These are phyloP conservation scores for Cubamyces lactineus DNA, from an alignment of 768 basidiomycete genomes.

Conservation along the genomic window DNA sequence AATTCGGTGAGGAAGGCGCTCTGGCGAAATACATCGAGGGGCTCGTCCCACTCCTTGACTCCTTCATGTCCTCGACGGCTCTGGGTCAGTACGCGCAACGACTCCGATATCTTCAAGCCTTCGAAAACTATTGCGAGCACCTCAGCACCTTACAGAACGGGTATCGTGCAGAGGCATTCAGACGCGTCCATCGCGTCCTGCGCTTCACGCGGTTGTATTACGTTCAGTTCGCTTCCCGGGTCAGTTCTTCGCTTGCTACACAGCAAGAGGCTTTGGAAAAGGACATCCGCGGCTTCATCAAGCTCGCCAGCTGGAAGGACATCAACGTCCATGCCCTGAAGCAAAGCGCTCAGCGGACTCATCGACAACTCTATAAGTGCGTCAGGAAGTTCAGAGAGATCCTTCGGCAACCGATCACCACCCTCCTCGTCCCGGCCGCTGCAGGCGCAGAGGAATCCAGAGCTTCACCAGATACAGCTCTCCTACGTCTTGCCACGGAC, in stretches of 20 bases:
- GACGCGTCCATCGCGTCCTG: slow-evolving; percentile 60
- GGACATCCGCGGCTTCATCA: slow-evolving; percentile 83
- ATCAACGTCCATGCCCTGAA: slow-evolving; percentile 92
- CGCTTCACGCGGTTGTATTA: slow-evolving; percentile 65
- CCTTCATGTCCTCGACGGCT: slow-evolving; percentile 75
- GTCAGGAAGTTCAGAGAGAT: slow-evolving; percentile 91
- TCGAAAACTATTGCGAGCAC: slow-evolving; percentile 52
- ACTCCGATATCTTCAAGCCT: slow-evolving; percentile 68
- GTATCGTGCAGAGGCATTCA: slow-evolving; percentile 1
- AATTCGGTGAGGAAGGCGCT: slow-evolving; percentile 32
- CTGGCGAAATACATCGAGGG: slow-evolving; percentile 59
- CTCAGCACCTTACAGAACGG: slow-evolving; percentile 43
- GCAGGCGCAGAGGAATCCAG: not conserved
- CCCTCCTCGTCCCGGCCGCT: not conserved
- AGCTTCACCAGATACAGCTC: not conserved
- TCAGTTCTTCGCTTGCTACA: slow-evolving; percentile 52
- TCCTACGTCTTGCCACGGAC: not conserved
- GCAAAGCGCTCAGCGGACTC: slow-evolving; percentile 87
- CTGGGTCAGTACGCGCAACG: slow-evolving; percentile 81
- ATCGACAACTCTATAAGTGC: slow-evolving; percentile 88
- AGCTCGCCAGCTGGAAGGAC: slow-evolving; percentile 98
- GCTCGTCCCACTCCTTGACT: slow-evolving; percentile 77
- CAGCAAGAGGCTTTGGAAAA: slow-evolving; percentile 72
- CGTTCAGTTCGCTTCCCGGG: slow-evolving; percentile 53
- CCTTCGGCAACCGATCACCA: slow-evolving; percentile 68